These are phyloP conservation scores for Microstegium vimineum DNA, from an alignment of 176 grass and related monocot species.

Conservation along the genomic window DNA sequence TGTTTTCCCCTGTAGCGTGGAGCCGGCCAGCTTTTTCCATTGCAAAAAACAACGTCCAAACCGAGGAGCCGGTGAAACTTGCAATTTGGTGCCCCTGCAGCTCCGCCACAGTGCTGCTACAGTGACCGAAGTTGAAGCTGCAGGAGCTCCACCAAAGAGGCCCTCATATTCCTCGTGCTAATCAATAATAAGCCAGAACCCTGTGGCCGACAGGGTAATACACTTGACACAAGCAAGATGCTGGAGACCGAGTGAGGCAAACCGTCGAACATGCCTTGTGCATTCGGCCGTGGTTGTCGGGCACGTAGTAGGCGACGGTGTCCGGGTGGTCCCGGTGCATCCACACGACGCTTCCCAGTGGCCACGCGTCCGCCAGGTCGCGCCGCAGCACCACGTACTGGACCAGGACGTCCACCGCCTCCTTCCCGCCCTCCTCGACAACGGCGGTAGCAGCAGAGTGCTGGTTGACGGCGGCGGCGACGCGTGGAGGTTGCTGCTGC, in stretches of 20 bases:
- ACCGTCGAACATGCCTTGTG: conserved; percentile 82
- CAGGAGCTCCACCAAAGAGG: too few relatives aligned
- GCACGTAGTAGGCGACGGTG: conserved; percentile 50
- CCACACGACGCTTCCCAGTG: conserved; percentile 85
- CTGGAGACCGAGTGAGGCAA: conserved; percentile 24
- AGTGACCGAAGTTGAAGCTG: too few relatives aligned
- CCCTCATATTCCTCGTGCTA: neutral
- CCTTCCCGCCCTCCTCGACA: neutral
- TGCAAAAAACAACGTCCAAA: too few relatives aligned
- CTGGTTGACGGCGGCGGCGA: too few relatives aligned
- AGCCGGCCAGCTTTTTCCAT: too few relatives aligned
- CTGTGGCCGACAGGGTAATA: neutral
- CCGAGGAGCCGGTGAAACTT: too few relatives aligned
- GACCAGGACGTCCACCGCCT: conserved; percentile 52
- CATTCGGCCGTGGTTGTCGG: conserved; percentile 65
- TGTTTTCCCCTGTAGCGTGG: too few relatives aligned
- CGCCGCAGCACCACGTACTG: conserved; percentile 91
- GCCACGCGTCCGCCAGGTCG: conserved; percentile 82
- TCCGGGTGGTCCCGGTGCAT: conserved; percentile 60
- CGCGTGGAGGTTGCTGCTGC: too few relatives aligned
- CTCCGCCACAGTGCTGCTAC: too few relatives aligned
- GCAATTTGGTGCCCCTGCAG: too few relatives aligned
- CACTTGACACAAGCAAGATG: neutral
- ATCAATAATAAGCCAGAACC: neutral
- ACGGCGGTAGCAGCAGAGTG: neutral